A percentile compares a stretch with the other conserved stretches of the same genome.
phyloP scores from a whole-genome alignment of 1,284 basidiomycete genomes.

The Porphyrellus sp. region DNA sequence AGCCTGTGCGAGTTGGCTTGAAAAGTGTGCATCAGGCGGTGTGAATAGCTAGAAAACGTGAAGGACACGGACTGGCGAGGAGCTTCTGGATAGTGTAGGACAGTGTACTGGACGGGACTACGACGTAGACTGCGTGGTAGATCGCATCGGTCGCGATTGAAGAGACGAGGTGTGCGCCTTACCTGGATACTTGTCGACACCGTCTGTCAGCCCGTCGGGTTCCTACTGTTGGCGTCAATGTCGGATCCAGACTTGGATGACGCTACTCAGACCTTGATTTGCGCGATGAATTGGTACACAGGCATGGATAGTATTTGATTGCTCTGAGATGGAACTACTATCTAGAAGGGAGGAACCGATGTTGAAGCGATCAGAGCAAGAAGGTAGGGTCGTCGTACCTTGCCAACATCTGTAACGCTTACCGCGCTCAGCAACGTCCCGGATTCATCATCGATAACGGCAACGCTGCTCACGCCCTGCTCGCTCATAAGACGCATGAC shows the following conservation, averaged over 20 bases:
- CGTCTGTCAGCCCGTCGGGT: slow-evolving; percentile 66
- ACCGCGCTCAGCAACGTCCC: slow-evolving; percentile 64
- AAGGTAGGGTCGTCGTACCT: slow-evolving; percentile 38
- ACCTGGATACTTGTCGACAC: slow-evolving; percentile 73
- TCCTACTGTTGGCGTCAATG: slow-evolving; percentile 40
- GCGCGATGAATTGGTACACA: slow-evolving; percentile 61
- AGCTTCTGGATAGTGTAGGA: slow-evolving; percentile 72
- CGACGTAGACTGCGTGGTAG: slow-evolving; percentile 60
- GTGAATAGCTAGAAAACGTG: neutral
- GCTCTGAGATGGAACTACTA: slow-evolving; percentile 71
- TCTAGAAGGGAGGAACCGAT: slow-evolving; percentile 35
- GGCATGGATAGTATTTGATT: slow-evolving; percentile 67
- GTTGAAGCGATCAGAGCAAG: neutral
- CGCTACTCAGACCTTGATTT: slow-evolving; percentile 55
- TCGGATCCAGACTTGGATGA: neutral
- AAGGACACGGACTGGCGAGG: slow-evolving; percentile 59
- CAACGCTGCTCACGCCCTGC: slow-evolving; percentile 74
- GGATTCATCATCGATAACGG: slow-evolving; percentile 62
- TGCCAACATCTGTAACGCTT: slow-evolving; percentile 74
- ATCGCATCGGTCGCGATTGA: neutral
- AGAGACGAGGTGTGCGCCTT: slow-evolving; percentile 7
- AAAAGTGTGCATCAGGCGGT: slow-evolving; percentile 2
- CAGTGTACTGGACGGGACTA: slow-evolving; percentile 57
- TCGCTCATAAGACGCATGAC: slow-evolving; percentile 80
- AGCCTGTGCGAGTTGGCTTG: slow-evolving; percentile 74